Evolutionary conservation across 768 basidiomycete species (phyloP).

Genomic region (Lactifluus pinguis): DNA sequence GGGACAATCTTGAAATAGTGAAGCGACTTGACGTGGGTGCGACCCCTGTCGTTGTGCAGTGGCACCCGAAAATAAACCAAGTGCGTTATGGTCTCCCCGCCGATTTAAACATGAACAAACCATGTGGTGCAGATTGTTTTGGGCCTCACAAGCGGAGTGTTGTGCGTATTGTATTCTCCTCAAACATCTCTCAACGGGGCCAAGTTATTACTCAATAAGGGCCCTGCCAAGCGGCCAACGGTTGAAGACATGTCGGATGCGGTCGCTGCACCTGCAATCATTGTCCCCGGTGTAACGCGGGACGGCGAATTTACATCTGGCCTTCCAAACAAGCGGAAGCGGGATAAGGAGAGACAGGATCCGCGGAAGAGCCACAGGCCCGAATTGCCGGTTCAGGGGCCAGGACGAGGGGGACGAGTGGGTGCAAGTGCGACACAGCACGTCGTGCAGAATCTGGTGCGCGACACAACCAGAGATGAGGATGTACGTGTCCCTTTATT

Average conservation of each 20-base stretch:
- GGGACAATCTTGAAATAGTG: conserved; percentile 58
- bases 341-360: conserved; percentile 83
- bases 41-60: conserved; percentile 81
- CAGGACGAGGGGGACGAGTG: conserved; percentile 87
- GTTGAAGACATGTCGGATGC: conserved; percentile 87
- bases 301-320: conserved; percentile 66
- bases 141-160: conserved; percentile 79
- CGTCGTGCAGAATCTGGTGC: conserved; percentile 88
- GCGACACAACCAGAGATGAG: conserved; percentile 84
- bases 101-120: conserved; percentile 1
- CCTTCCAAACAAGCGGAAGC: conserved; percentile 62
- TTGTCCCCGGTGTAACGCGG: conserved; percentile 82
- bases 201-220: conserved; percentile 80
- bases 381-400: conserved; percentile 86
- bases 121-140: conserved; percentile 58
- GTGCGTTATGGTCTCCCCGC: conserved; percentile 33
- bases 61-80: conserved; percentile 99
- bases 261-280: conserved; percentile 75
- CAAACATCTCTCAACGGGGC: conserved; percentile 84
- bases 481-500: conserved; percentile 63
- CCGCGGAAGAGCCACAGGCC: conserved; percentile 89
- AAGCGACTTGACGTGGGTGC: conserved; percentile 61
- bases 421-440: conserved; percentile 97
- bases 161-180: conserved; percentile 90
- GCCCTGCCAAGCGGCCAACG: conserved; percentile 72